Evolutionary conservation across 345 rosid genomes (phyloP).

Genomic region (Excoecaria agallocha): DNA sequence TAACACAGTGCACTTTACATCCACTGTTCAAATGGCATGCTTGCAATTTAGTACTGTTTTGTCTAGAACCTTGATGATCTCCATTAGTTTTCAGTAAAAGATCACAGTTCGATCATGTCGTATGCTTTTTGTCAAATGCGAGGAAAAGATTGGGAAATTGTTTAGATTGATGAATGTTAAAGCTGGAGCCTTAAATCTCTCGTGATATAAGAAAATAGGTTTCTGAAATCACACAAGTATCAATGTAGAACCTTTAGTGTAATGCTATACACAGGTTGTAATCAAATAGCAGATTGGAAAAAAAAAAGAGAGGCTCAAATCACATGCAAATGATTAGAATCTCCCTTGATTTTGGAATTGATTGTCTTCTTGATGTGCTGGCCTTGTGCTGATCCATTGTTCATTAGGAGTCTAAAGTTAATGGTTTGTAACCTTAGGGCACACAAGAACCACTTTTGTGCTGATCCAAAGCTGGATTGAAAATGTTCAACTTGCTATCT

Average conservation of each 20-base stretch:
- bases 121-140: not conserved
- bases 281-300: not conserved
- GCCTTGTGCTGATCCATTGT: not conserved
- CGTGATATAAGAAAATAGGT: not conserved
- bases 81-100: too few species aligned
- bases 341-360: not conserved
- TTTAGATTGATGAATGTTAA: not conserved
- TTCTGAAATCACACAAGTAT: not conserved
- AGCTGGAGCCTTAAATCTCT: not conserved
- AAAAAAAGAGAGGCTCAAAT: not conserved
- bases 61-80: not conserved
- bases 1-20: not conserved
- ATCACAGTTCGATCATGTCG: too few species aligned
- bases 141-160: not conserved
- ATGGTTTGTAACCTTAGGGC: not conserved
- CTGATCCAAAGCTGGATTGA: not conserved
- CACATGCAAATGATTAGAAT: not conserved
- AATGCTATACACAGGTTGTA: not conserved
- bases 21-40: not conserved
- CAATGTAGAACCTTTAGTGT: not conserved
- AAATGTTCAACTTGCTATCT: not conserved
- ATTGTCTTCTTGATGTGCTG: not conserved
- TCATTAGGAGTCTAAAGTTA: not conserved
- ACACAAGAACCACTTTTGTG: not conserved
- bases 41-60: not conserved